Conservation (phyloP, 139 green algal species). For the Mesostigma viride region DNA sequence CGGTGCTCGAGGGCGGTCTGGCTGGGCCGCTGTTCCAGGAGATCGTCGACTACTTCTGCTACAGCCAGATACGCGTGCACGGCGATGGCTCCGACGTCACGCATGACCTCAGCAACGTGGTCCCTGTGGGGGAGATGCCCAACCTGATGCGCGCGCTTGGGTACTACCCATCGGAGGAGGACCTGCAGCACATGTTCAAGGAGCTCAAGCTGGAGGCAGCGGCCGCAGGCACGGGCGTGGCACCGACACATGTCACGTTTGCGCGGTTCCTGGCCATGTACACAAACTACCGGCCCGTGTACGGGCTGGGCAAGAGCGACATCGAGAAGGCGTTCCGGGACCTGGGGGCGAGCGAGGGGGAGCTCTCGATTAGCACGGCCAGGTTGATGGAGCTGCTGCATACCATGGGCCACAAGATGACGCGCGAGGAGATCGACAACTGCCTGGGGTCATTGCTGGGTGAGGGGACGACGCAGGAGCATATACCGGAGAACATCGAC, state of each 20-base stretch:
- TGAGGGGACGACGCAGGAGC: too few relatives aligned
- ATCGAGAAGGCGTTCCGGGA: conserved; percentile 40
- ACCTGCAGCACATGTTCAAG: conserved; percentile 36
- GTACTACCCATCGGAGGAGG: conserved; percentile 50
- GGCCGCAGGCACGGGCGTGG: neutral
- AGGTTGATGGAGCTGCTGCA: conserved; percentile 39
- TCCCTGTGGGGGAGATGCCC: conserved; percentile 41
- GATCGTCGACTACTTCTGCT: conserved; percentile 54
- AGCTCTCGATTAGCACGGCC: conserved; percentile 30
- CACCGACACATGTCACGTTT: conserved; percentile 33
- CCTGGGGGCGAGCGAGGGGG: conserved; percentile 28
- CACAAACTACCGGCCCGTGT: conserved; percentile 52
- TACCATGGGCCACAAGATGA: conserved; percentile 41
- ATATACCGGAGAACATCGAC: conserved; percentile 31
- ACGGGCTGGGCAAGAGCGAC: conserved; percentile 33
- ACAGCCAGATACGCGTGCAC: conserved; percentile 41
- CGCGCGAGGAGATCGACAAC: conserved; percentile 35
- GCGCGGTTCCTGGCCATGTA: conserved; percentile 51
- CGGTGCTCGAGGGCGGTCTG: conserved; percentile 35
- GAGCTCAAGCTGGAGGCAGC: neutral
- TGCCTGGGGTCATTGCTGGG: too few relatives aligned
- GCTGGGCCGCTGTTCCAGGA: conserved; percentile 43
- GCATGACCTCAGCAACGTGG: too few relatives aligned
- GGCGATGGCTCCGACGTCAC: conserved; percentile 33
- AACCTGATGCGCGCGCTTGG: conserved; percentile 55